A percentile compares a stretch with the other conserved stretches of the same genome.
Evolutionary conservation across 2,329 filamentous ascomycete genomes (phyloP).

Genomic region (Cylindrodendrum hubeiense): DNA sequence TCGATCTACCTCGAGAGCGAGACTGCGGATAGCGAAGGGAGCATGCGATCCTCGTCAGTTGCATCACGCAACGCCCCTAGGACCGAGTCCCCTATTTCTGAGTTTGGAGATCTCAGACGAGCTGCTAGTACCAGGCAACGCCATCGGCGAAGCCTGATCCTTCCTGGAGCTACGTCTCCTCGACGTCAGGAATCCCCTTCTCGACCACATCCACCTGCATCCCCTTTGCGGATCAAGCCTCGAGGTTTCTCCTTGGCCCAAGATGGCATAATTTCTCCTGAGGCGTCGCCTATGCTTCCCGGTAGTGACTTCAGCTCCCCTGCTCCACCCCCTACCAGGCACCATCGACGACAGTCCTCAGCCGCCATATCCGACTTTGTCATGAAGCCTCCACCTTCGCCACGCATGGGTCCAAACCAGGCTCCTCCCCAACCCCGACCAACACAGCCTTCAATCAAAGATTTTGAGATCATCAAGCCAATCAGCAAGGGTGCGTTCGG

Average conservation of each 20-base stretch:
- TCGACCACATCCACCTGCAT: slow-evolving; percentile 82
- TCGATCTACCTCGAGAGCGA: slow-evolving; percentile 89
- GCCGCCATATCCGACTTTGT: slow-evolving; percentile 80
- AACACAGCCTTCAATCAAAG: slow-evolving; percentile 95
- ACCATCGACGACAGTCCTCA: slow-evolving; percentile 92
- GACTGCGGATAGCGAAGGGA: slow-evolving; percentile 87
- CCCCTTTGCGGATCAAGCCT: slow-evolving; percentile 89
- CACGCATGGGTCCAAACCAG: slow-evolving; percentile 80
- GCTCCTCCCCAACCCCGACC: slow-evolving; percentile 87
- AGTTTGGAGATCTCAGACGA: slow-evolving; percentile 81
- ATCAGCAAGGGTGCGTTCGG: slow-evolving; percentile 99
- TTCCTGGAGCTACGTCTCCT: slow-evolving; percentile 83
- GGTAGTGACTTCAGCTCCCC: slow-evolving; percentile 86
- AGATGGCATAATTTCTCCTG: slow-evolving; percentile 82
- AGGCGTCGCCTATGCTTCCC: slow-evolving; percentile 88
- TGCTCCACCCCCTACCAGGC: slow-evolving; percentile 68
- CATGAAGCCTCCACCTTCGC: slow-evolving; percentile 82
- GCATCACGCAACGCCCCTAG: slow-evolving; percentile 75
- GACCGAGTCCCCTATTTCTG: slow-evolving; percentile 91
- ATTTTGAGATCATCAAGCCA: slow-evolving; percentile 99
- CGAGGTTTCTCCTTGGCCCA: slow-evolving; percentile 70
- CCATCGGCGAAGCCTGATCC: slow-evolving; percentile 87
- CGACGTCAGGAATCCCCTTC: slow-evolving; percentile 91
- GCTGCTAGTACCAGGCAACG: slow-evolving; percentile 84
- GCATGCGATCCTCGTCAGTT: slow-evolving; percentile 82